These are phyloP conservation scores for Hanseniaspora singularis DNA, from an alignment of 805 yeast species.

Conservation along the genomic window DNA sequence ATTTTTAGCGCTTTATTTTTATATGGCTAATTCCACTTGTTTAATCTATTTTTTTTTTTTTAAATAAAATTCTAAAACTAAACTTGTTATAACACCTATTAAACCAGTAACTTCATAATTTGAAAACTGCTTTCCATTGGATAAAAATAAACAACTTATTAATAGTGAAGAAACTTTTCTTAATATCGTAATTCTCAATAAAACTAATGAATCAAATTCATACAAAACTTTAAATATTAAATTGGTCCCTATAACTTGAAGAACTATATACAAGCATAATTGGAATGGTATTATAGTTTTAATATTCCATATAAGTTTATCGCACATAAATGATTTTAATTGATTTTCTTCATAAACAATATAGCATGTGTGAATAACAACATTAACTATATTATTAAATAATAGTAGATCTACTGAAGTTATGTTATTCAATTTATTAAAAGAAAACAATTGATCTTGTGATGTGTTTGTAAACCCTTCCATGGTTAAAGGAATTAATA, in stretches of 20 bases:
- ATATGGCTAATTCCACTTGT: too few relatives aligned
- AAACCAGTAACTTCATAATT: conserved; percentile 70
- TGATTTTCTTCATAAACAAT: conserved; percentile 27
- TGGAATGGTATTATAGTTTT: conserved; percentile 44
- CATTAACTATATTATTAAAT: conserved; percentile 40
- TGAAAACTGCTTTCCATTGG: conserved; percentile 46
- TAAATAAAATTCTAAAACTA: conserved; percentile 60
- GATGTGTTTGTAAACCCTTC: conserved; percentile 59
- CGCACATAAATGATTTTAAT: conserved; percentile 27
- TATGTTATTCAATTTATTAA: conserved; percentile 2
- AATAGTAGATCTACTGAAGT: conserved; percentile 44
- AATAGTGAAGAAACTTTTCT: conserved; percentile 94
- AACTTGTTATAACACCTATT: conserved; percentile 68
- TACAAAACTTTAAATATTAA: conserved; percentile 80
- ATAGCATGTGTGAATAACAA: conserved; percentile 40
- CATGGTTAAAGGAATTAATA: conserved; percentile 3
- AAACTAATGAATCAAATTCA: conserved; percentile 67
- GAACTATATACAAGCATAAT: conserved; percentile 51
- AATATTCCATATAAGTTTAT: conserved; percentile 26
- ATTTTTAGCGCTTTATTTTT: too few relatives aligned
- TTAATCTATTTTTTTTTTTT: conserved; percentile 25
- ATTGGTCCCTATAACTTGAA: conserved; percentile 90
- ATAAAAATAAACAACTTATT: conserved; percentile 72
- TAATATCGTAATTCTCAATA: conserved; percentile 90
- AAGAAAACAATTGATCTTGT: conserved; percentile 8